These are phyloP conservation scores for Tetrahymena elliotti DNA, from an alignment of 73 alveolate genomes.

Conservation along the genomic window DNA sequence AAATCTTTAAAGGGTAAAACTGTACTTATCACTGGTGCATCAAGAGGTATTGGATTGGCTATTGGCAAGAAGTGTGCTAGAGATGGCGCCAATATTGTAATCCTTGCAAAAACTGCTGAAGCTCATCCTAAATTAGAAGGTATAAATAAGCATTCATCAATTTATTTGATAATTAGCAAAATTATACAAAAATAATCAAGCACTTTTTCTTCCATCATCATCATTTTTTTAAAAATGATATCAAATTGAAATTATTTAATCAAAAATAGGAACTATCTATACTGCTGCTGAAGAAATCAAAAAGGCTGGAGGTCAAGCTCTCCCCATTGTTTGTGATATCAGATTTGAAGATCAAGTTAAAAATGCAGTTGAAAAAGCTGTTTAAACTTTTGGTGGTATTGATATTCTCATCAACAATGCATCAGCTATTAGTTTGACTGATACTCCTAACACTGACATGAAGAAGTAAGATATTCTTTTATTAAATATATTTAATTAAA, in stretches of 20 bases:
- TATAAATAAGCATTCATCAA: too few species aligned
- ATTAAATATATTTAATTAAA: neutral
- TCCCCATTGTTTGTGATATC: constrained; percentile 76
- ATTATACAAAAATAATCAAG: too few species aligned
- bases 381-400: constrained; percentile 72
- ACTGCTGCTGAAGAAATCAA: constrained; percentile 80
- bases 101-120: constrained; percentile 78
- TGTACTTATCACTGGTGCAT: constrained; percentile 74
- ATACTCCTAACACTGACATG: constrained; percentile 55
- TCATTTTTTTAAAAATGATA: too few species aligned
- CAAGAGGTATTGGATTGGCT: constrained; percentile 85
- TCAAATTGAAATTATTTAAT: neutral
- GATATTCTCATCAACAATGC: constrained; percentile 82
- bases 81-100: constrained; percentile 86
- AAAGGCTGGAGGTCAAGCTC: constrained; percentile 69
- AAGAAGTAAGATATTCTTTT: constrained; percentile 41
- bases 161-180: too few species aligned
- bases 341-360: constrained; percentile 70
- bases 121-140: constrained; percentile 66
- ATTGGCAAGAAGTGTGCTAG: constrained; percentile 75
- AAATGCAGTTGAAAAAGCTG: constrained; percentile 70
- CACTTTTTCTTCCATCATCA: too few species aligned
- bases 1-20: constrained; percentile 65
- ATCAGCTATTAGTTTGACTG: constrained; percentile 62
- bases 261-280: constrained; percentile 64